These are phyloP conservation scores for Volvox africanus DNA, from an alignment of 139 green algal species.

Conservation along the genomic window DNA sequence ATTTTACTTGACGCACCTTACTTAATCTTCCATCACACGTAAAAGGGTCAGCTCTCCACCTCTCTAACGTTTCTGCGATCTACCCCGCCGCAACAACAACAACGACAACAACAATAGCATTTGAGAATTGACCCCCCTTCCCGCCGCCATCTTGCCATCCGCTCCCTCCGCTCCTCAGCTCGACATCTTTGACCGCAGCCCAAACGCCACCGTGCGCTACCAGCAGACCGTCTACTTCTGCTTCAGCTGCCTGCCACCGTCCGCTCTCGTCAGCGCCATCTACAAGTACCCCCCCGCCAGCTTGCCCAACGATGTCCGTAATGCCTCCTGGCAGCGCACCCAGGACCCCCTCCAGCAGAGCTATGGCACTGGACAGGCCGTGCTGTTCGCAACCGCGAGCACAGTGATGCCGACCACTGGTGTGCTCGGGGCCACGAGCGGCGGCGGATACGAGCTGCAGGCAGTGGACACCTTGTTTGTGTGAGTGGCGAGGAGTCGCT, in stretches of 20 bases:
- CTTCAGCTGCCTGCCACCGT: slow-evolving; percentile 31
- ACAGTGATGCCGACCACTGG: neutral
- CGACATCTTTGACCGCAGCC: slow-evolving; percentile 16
- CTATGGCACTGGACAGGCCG: neutral
- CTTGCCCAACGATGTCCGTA: neutral
- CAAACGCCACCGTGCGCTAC: neutral
- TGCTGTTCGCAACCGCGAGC: neutral
- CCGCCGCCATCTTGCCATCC: neutral
- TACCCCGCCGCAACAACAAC: too few species aligned
- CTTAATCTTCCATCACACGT: too few species aligned
- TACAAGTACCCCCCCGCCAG: neutral
- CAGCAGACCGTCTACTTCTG: neutral
- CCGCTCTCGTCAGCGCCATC: neutral
- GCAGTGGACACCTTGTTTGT: neutral
- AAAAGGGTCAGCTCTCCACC: too few species aligned
- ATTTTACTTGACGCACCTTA: too few species aligned
- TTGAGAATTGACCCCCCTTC: neutral
- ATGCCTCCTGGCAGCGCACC: neutral
- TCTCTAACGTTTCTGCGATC: too few species aligned
- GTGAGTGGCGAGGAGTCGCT: neutral
- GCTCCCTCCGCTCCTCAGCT: neutral
- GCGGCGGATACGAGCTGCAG: slow-evolving; percentile 13
- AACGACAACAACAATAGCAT: too few species aligned
- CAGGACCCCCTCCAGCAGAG: neutral
- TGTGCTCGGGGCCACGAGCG: neutral